Evolutionary conservation across 2,329 filamentous ascomycete genomes (phyloP).

Genomic region (Diaporthe caulivora): DNA sequence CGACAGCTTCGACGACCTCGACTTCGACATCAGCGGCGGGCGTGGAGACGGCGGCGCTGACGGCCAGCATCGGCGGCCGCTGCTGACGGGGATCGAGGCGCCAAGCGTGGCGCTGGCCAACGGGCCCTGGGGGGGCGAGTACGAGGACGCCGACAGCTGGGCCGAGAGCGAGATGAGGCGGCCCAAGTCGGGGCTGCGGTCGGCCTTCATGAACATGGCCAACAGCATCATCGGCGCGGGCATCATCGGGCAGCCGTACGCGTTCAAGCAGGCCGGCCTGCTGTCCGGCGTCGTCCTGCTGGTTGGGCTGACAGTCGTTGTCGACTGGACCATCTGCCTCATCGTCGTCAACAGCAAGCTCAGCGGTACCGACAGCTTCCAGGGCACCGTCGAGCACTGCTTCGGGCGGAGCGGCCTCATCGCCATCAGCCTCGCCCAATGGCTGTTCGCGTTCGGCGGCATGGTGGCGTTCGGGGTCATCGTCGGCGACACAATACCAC

Average conservation of each 20-base stretch:
- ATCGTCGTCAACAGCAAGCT: constrained; percentile 99
- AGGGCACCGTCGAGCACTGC: constrained; percentile 95
- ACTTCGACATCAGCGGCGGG: constrained; percentile 49
- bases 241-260: constrained; percentile 90
- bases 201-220: constrained; percentile 99
- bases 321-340: constrained; percentile 98
- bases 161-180: constrained; percentile 69
- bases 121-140: constrained; percentile 53
- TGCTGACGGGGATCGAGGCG: constrained; percentile 86
- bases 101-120: constrained; percentile 80
- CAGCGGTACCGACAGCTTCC: constrained; percentile 92
- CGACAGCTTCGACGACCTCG: constrained; percentile 47
- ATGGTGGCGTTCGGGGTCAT: constrained; percentile 99
- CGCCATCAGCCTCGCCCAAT: constrained; percentile 91
- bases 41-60: constrained; percentile 51
- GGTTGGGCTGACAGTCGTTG: constrained; percentile 80
- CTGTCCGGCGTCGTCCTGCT: constrained; percentile 83
- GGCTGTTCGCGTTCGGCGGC: constrained; percentile 98
- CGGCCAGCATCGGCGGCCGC: constrained; percentile 73
- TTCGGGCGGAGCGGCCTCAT: constrained; percentile 90
- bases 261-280: constrained; percentile 92
- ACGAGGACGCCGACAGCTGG: constrained; percentile 58
- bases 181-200: constrained; percentile 86
- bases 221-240: constrained; percentile 93
- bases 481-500: constrained; percentile 94